These are phyloP conservation scores for Hypoxylon subgilvum DNA, from an alignment of 495 filamentous ascomycete genomes.

Conservation along the genomic window DNA sequence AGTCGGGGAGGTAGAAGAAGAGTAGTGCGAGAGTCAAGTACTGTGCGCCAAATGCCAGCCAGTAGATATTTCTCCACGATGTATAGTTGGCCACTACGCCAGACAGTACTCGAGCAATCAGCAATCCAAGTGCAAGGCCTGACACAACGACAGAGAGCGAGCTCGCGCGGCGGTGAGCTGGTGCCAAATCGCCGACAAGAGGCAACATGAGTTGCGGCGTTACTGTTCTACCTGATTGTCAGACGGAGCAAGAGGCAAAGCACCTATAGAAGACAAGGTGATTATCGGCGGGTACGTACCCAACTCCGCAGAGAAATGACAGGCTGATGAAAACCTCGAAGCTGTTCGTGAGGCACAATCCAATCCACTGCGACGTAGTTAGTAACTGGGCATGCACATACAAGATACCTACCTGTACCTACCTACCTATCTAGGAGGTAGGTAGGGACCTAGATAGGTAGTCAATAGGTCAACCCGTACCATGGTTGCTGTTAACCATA, in stretches of 20 bases:
- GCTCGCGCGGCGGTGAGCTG: slow-evolving; percentile 66
- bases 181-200: slow-evolving; percentile 75
- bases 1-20: slow-evolving; percentile 77
- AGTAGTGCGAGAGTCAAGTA: slow-evolving; percentile 68
- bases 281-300: slow-evolving; percentile 24
- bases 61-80: slow-evolving; percentile 76
- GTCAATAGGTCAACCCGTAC: slow-evolving; percentile 47
- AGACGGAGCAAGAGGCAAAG: neutral
- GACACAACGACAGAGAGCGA: slow-evolving; percentile 73
- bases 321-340: slow-evolving; percentile 69
- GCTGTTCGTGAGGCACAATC: slow-evolving; percentile 68
- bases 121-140: slow-evolving; percentile 71
- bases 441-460: neutral
- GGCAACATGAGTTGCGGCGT: slow-evolving; percentile 83
- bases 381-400: neutral
- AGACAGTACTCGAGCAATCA: slow-evolving; percentile 74
- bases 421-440: no score
- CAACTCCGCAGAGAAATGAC: slow-evolving; percentile 67
- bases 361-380: slow-evolving; percentile 58
- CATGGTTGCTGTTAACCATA: slow-evolving; percentile 69
- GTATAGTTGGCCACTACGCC: slow-evolving; percentile 73
- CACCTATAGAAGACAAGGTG: neutral
- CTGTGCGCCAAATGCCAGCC: slow-evolving; percentile 74
- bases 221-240: slow-evolving; percentile 60
- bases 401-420: no score